Evolutionary conservation across 2,329 filamentous ascomycete species (phyloP).

Genomic region (Xylaria polymorpha): DNA sequence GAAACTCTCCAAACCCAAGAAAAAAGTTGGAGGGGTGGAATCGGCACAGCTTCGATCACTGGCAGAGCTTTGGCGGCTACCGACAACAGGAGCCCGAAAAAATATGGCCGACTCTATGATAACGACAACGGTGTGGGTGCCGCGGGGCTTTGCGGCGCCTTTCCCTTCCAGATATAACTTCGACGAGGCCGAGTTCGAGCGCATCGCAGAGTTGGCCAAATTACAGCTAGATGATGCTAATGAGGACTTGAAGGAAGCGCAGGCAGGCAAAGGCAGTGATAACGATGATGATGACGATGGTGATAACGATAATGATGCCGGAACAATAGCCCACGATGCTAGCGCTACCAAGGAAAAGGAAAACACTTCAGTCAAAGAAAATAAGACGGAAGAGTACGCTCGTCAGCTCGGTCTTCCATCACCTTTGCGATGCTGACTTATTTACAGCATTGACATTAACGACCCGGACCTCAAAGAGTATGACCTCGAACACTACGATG

Average conservation of each 20-base stretch:
- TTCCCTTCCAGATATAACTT: slow-evolving; percentile 81
- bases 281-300: slow-evolving; percentile 30
- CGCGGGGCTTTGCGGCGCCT: slow-evolving; percentile 78
- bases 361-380: slow-evolving; percentile 23
- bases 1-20: slow-evolving; percentile 30
- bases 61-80: background rate
- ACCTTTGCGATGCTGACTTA: slow-evolving; percentile 34
- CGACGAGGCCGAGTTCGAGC: slow-evolving; percentile 78
- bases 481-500: slow-evolving; percentile 94
- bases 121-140: slow-evolving; percentile 80
- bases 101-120: slow-evolving; percentile 74
- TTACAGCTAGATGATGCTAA: slow-evolving; percentile 91
- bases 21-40: slow-evolving; percentile 47
- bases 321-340: background rate
- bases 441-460: slow-evolving; percentile 62
- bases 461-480: slow-evolving; percentile 97
- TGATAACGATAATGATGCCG: slow-evolving; percentile 33
- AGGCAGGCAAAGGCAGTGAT: slow-evolving; percentile 55
- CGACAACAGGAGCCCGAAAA: background rate
- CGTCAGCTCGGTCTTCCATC: background rate
- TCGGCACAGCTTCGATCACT: slow-evolving; percentile 16
- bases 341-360: slow-evolving; percentile 17
- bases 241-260: slow-evolving; percentile 81
- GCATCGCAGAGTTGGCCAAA: slow-evolving; percentile 79
- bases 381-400: slow-evolving; percentile 43